These are phyloP conservation scores for Zarea fungicola DNA, from an alignment of 2,329 filamentous ascomycete genomes.

Conservation along the genomic window DNA sequence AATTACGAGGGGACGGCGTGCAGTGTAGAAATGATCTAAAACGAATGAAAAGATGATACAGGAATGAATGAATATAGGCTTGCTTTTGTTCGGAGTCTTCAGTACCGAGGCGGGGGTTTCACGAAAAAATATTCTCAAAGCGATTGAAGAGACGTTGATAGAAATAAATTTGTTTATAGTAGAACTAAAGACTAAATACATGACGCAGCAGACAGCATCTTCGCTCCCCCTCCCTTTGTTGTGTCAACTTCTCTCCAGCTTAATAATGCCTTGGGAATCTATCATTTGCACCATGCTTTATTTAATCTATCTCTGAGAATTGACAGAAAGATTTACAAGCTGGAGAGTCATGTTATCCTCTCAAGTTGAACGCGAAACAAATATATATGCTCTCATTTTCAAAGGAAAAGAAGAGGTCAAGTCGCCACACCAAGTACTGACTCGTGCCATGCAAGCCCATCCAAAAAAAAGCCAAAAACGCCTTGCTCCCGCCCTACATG, in stretches of 20 bases:
- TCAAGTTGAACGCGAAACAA: not conserved
- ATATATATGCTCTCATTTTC: no score
- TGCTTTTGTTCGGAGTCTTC: not conserved
- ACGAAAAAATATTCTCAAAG: not conserved
- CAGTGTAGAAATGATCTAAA: not conserved
- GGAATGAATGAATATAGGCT: not conserved
- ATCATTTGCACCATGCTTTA: no score
- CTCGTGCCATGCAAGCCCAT: not conserved
- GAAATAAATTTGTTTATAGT: constrained; percentile 1
- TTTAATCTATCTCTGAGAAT: not conserved
- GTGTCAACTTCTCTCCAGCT: no score
- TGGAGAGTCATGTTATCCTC: constrained; percentile 3
- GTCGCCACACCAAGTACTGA: not conserved
- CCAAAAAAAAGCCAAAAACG: constrained; percentile 2
- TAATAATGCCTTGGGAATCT: no score
- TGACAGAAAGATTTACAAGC: not conserved
- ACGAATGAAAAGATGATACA: not conserved
- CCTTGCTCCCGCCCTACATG: constrained; percentile 3
- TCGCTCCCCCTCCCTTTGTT: no score
- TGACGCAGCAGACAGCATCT: no score
- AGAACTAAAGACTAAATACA: no score
- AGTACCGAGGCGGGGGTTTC: not conserved
- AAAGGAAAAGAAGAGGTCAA: not conserved
- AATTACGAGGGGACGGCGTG: not conserved
- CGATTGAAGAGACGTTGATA: not conserved